These are phyloP conservation scores for Xerocomellus intermedius DNA, from an alignment of 768 basidiomycete genomes.

Conservation along the genomic window DNA sequence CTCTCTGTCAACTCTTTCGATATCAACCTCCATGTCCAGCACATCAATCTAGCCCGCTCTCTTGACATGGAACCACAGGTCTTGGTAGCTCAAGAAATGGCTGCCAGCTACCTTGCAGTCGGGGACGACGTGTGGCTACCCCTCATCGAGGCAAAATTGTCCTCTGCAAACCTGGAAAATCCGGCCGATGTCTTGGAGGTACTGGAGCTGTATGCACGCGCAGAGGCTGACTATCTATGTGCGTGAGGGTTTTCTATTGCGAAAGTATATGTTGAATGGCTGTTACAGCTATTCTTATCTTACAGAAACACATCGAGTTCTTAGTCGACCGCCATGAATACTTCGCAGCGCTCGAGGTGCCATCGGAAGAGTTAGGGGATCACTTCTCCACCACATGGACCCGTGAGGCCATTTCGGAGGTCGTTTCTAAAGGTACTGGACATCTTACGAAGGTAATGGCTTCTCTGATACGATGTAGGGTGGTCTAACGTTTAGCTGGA, in stretches of 20 bases:
- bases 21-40: conserved; percentile 60
- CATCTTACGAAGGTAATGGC: conserved; percentile 62
- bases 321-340: conserved; percentile 41
- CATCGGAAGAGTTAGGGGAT: conserved; percentile 53
- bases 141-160: conserved; percentile 54
- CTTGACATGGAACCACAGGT: conserved; percentile 59
- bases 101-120: conserved; percentile 58
- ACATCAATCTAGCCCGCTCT: conserved; percentile 60
- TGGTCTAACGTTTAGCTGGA: conserved; percentile 14
- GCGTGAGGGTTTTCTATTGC: conserved; percentile 32
- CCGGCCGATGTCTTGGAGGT: conserved; percentile 52
- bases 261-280: conserved; percentile 18
- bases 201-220: conserved; percentile 59
- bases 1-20: conserved; percentile 61
- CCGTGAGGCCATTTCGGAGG: conserved; percentile 48
- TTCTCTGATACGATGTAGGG: conserved; percentile 6
- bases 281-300: conserved; percentile 66
- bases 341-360: conserved; percentile 34
- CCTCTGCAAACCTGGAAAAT: conserved; percentile 50
- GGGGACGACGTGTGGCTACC: conserved; percentile 76
- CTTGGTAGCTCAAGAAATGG: conserved; percentile 62
- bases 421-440: conserved; percentile 53
- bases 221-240: conserved; percentile 82
- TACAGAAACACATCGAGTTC: conserved; percentile 67
- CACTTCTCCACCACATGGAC: conserved; percentile 65